Evolutionary conservation across 805 yeast genomes (phyloP).

Genomic region (Schizosaccharomyces lindneri): DNA sequence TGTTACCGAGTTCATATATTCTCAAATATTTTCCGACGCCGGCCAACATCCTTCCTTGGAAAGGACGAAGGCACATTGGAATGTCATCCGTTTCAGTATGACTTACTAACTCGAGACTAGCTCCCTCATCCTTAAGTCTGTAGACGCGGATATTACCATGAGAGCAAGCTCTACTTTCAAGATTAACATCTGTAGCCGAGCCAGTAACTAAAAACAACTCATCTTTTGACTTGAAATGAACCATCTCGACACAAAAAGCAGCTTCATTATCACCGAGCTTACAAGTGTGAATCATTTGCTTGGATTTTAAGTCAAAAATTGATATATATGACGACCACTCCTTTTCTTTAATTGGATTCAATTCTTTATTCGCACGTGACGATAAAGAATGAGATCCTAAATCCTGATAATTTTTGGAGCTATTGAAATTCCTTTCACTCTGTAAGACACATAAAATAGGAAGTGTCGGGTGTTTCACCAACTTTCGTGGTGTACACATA

Average conservation of each 20-base stretch:
- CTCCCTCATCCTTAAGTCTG: slow-evolving; percentile 13
- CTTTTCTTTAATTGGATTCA: background rate
- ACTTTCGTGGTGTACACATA: slow-evolving; percentile 26
- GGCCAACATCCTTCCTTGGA: slow-evolving; percentile 35
- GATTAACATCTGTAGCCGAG: slow-evolving; percentile 10
- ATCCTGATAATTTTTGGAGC: background rate
- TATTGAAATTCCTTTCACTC: slow-evolving; percentile 18
- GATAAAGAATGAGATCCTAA: slow-evolving; percentile 4
- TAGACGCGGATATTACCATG: slow-evolving; percentile 13
- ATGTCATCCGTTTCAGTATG: slow-evolving; percentile 28
- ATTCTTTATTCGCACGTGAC: background rate
- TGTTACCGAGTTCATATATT: slow-evolving; percentile 49
- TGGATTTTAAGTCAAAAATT: slow-evolving; percentile 19
- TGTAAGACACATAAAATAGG: slow-evolving; percentile 20
- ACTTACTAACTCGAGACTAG: slow-evolving; percentile 28
- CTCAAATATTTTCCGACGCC: slow-evolving; percentile 30
- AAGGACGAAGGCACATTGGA: slow-evolving; percentile 26
- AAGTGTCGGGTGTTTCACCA: slow-evolving; percentile 12
- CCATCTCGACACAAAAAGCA: slow-evolving; percentile 19
- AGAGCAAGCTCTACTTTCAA: slow-evolving; percentile 8
- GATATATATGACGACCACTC: slow-evolving; percentile 33
- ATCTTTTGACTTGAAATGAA: slow-evolving; percentile 10
- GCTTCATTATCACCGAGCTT: slow-evolving; percentile 20
- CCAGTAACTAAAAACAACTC: slow-evolving; percentile 11
- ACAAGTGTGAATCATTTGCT: background rate